Base-by-base conservation (phyloP, 1,284 basidiomycete species). In the Earliella scabrosa region DNA sequence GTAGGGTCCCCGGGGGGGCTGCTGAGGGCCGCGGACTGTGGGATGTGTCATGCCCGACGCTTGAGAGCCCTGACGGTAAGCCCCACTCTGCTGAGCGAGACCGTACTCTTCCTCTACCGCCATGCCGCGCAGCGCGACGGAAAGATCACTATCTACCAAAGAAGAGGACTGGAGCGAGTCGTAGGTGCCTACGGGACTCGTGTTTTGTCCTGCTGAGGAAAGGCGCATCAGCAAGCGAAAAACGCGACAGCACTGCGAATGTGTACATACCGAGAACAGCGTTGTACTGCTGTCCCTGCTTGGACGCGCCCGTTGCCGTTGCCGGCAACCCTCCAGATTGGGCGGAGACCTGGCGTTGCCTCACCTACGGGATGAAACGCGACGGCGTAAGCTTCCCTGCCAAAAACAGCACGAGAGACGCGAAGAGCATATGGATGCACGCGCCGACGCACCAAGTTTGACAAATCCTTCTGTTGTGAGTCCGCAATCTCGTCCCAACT, bases 91-190 rank as follows among this genome's bases (percentile, higher is more conserved):
- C 45, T 66, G 64, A 16, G 66, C 58, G 26, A 63, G 49, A 14
- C 65, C 61, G 54, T 76, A 77, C 53, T 88, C 85, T 40, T 90
- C 88, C 63, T 87, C 88, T 39, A 87, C 82, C 16, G 75, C 79
- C 82, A 90, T 87, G 9, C 85, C 85, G 56, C 86, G 81, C 50
- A 90, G 73, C 1, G 81, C 78, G 36, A 80, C 68, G 20, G 84
- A 75, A 31, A 87, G 73, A 31, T 88, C 86, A 46, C 79, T 81
- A 49, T 82, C 81, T 16, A 77, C 77, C 26, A 75, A 71, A 11
- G 80, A 67, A 14, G 75, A 69, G 29, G 57, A 48, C 59, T 77
- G 75, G 27, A 72, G 56, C 43, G 75, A 63, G 58, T 85, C 82
- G 60, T 84, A 72, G 14, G 56, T 50, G 21, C 61, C 66, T 32